Evolutionary conservation across 1,139 yeast species (phyloP), one percentile per base, ranked within the genome.

Genomic region (Lodderomyces theae): DNA sequence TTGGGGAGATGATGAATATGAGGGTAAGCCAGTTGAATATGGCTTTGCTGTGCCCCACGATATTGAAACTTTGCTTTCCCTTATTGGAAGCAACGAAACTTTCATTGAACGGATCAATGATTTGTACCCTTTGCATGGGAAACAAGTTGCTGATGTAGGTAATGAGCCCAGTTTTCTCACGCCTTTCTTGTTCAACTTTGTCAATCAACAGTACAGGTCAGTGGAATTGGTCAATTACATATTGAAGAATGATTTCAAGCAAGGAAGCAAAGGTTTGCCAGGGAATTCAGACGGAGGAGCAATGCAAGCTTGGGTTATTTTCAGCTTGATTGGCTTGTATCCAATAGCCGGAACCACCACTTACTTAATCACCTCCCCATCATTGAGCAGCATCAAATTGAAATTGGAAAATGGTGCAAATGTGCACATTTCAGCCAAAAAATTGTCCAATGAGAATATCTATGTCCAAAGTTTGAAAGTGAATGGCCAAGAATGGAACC

Each of bases 1-100:
- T 46, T 63, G 69, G 69, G 50, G 54, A 2, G 60, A 87, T 52
- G 86, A 86, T 54, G 77, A 86, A 41, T 69, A 71, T 34, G 86
- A 81, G 38, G 86, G 84, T 12, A 77, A 78, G 51, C 78, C 77
- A 31, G 85, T 85, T 34, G 72, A 76, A 40, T 86, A 86, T 56
- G 72, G 65, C 3, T 64, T 67, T 61, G 55, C 66, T 1, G 66
- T 66, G 5, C 66, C 63, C 2, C 62, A 54, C 46, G 73, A 67
- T 44, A 54, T 64, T 11, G 47, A 47, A n/a, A 56, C 64, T 1
- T 52, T 67, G 39, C 49, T 53, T 9, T 41, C 42, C 5, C 52
- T 61, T 28, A 53, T 61, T 28, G 70, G 70, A 1, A 56, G 54
- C 7, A 48, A 61, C 23, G 59, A 55, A 1, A 52, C 54, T 4